phyloP scores from a whole-genome alignment of 1,284 basidiomycete species.

The Tremellales sp. region DNA sequence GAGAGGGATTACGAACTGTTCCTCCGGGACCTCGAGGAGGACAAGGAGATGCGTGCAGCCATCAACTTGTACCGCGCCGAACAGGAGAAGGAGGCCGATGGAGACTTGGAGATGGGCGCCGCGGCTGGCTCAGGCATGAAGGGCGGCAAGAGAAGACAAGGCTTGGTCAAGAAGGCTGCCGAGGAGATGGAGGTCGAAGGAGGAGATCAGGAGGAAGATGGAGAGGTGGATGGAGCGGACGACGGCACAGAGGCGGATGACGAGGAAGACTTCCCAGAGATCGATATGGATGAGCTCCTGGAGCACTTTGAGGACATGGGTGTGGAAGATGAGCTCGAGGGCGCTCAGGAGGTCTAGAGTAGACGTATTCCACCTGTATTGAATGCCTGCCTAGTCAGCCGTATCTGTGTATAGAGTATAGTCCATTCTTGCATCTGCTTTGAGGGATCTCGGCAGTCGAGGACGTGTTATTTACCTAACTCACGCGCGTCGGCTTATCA shows the following conservation, averaged over 20 bases:
- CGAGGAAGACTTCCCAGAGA: conserved; percentile 86
- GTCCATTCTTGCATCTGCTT: not conserved
- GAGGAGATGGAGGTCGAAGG: conserved; percentile 67
- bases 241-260: conserved; percentile 37
- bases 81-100: conserved; percentile 26
- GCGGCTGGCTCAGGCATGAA: conserved; percentile 50
- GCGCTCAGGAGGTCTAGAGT: not conserved
- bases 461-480: not conserved
- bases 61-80: conserved; percentile 83
- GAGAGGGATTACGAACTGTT: conserved; percentile 97
- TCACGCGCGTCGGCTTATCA: not conserved
- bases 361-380: no score
- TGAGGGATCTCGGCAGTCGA: not conserved
- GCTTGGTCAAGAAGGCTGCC: conserved; percentile 46
- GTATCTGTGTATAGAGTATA: not conserved
- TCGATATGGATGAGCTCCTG: conserved; percentile 79
- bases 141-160: conserved; percentile 53
- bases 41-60: conserved; percentile 81
- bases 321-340: conserved; percentile 24
- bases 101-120: conserved; percentile 46
- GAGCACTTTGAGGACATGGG: conserved; percentile 75
- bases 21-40: conserved; percentile 92
- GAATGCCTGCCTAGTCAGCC: no score
- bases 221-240: conserved; percentile 24
- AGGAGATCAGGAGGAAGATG: conserved; percentile 54